Percentiles rank a stretch among this genome's conserved stretches.
Conservation (phyloP, 768 basidiomycete species). For the Tricholoma matsutake region DNA sequence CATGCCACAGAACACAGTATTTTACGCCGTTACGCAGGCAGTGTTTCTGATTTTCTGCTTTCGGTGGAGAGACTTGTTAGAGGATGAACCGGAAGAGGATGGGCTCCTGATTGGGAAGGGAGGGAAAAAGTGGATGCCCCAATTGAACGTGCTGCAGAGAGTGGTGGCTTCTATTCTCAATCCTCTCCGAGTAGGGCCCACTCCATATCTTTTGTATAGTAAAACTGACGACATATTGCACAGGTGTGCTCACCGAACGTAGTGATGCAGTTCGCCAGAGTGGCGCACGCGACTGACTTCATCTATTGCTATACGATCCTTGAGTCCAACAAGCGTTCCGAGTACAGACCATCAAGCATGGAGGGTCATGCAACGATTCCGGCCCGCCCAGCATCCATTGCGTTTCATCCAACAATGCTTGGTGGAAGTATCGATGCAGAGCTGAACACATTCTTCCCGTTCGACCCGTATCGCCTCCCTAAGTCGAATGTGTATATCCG, state of each 20-base stretch:
- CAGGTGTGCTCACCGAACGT: constrained; percentile 90
- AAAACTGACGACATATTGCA: constrained; percentile 4
- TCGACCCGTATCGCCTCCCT: constrained; percentile 93
- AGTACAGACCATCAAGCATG: constrained; percentile 34
- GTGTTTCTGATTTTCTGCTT: constrained; percentile 98
- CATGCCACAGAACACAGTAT: constrained; percentile 59
- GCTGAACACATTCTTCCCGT: constrained; percentile 94
- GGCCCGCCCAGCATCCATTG: neutral
- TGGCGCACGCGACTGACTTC: constrained; percentile 88
- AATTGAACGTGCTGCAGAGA: constrained; percentile 74
- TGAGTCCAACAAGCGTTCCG: constrained; percentile 78
- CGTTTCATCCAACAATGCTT: constrained; percentile 23
- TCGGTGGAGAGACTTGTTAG: constrained; percentile 85
- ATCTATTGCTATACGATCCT: constrained; percentile 93
- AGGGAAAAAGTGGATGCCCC: constrained; percentile 78
- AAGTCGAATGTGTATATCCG: constrained; percentile 76
- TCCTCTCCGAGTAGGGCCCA: constrained; percentile 70
- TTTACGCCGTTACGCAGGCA: constrained; percentile 90
- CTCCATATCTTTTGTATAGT: neutral
- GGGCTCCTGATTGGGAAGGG: constrained; percentile 30
- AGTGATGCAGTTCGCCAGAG: constrained; percentile 88
- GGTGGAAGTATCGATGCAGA: constrained; percentile 52
- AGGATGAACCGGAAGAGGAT: constrained; percentile 55
- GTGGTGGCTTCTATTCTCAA: constrained; percentile 82
- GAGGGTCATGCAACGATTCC: constrained; percentile 9